Evolutionary conservation across 805 yeast species (phyloP).

Genomic region (Monosporozyma aquatica): DNA sequence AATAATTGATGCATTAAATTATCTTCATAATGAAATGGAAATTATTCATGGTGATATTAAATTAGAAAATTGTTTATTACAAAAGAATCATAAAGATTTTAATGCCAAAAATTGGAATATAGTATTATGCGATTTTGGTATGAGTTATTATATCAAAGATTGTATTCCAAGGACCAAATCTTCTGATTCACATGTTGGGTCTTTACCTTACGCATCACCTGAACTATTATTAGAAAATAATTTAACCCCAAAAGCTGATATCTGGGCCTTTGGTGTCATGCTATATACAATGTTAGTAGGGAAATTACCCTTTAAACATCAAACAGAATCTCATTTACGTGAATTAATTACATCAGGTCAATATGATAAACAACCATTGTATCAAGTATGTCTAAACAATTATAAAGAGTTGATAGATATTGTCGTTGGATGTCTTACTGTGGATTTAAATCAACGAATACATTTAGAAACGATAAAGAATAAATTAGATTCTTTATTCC

Average conservation of each 20-base stretch:
- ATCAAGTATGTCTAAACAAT: conserved; percentile 31
- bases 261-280: conserved; percentile 87
- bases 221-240: conserved; percentile 42
- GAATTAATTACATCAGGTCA: conserved; percentile 62
- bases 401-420: neutral
- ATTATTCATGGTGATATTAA: conserved; percentile 79
- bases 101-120: conserved; percentile 27
- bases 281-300: conserved; percentile 66
- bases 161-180: neutral
- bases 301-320: conserved; percentile 72
- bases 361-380: conserved; percentile 41
- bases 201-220: conserved; percentile 88
- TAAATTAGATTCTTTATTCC: conserved; percentile 10
- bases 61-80: conserved; percentile 68
- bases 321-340: conserved; percentile 71
- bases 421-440: conserved; percentile 40
- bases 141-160: conserved; percentile 37
- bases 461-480: conserved; percentile 34
- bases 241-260: conserved; percentile 59
- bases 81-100: conserved; percentile 21
- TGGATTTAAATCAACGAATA: conserved; percentile 44
- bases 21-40: conserved; percentile 44
- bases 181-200: conserved; percentile 56
- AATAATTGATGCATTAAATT: conserved; percentile 48
- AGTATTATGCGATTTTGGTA: conserved; percentile 82